phyloP scores from a whole-genome alignment of 495 filamentous ascomycete species.

The Talaromyces borbonicus region DNA sequence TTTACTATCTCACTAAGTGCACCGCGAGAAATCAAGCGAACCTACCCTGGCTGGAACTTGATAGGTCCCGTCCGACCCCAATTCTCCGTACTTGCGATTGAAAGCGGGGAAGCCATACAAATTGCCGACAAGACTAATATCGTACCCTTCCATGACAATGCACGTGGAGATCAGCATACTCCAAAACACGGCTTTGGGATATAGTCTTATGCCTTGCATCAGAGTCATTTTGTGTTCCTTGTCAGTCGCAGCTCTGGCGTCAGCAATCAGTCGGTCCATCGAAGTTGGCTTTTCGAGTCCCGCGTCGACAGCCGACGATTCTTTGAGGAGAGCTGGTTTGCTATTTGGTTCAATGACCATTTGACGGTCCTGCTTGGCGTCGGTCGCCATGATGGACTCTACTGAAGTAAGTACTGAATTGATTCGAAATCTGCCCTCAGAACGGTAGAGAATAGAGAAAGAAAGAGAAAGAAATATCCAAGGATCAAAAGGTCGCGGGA shows the following conservation, averaged over 20 bases:
- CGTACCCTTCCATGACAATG: conserved; percentile 52
- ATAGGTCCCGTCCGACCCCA: conserved; percentile 45
- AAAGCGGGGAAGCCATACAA: conserved; percentile 45
- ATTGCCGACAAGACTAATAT: conserved; percentile 43
- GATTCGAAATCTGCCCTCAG: too few relatives aligned
- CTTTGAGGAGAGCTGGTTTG: background rate
- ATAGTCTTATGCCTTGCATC: conserved; percentile 36
- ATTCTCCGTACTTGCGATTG: conserved; percentile 58
- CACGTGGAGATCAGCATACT: conserved; percentile 43
- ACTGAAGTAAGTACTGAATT: too few relatives aligned
- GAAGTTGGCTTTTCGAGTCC: conserved; percentile 8
- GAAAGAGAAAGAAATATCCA: too few relatives aligned
- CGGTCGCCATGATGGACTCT: too few relatives aligned
- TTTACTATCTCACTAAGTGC: background rate
- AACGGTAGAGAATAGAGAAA: too few relatives aligned
- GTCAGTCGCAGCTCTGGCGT: conserved; percentile 35
- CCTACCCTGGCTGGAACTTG: conserved; percentile 50
- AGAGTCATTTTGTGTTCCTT: conserved; percentile 40
- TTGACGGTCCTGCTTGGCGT: too few relatives aligned
- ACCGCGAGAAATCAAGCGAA: conserved; percentile 3
- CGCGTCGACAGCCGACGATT: background rate
- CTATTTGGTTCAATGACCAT: background rate
- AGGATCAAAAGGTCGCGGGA: too few relatives aligned
- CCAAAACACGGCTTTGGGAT: conserved; percentile 49
- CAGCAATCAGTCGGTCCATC: conserved; percentile 28